These are phyloP conservation scores for Puccinia hordei DNA, from an alignment of 1,284 basidiomycete species.

Conservation along the genomic window DNA sequence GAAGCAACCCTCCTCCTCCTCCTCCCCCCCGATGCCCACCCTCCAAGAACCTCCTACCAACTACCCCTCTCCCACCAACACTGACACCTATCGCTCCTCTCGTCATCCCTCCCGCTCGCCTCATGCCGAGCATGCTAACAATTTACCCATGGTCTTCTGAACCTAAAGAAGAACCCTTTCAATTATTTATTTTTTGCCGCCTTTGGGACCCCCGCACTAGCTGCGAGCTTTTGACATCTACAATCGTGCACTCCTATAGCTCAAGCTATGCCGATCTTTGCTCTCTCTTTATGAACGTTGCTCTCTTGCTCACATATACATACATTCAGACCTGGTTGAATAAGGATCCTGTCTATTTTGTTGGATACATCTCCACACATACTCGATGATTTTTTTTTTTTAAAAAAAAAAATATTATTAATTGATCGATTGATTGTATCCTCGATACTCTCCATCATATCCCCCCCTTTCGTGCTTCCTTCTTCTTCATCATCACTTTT, in stretches of 20 bases:
- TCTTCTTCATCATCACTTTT: no score
- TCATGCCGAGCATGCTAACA: constrained; percentile 8
- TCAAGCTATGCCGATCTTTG: no score
- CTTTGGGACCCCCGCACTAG: neutral
- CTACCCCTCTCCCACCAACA: neutral
- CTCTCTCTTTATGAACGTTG: neutral
- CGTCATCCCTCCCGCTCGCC: constrained; percentile 9
- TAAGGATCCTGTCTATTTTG: neutral
- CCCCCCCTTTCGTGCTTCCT: no score
- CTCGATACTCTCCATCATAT: no score
- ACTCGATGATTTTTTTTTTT: no score
- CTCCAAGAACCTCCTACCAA: neutral
- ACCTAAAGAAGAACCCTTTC: no score
- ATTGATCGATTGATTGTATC: no score
- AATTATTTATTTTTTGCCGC: neutral
- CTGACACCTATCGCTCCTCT: neutral
- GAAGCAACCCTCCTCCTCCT: neutral
- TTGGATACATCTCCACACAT: no score
- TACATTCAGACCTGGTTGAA: neutral
- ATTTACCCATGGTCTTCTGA: constrained; percentile 36
- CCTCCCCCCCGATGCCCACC: neutral
- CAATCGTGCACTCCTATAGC: constrained; percentile 2
- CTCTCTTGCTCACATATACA: neutral
- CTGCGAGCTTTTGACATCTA: neutral
- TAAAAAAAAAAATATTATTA: no score